A percentile compares a stretch with the other conserved stretches of the same genome.
Conservation (phyloP, 208 protist genomes). For the Leishmania arabica region DNA sequence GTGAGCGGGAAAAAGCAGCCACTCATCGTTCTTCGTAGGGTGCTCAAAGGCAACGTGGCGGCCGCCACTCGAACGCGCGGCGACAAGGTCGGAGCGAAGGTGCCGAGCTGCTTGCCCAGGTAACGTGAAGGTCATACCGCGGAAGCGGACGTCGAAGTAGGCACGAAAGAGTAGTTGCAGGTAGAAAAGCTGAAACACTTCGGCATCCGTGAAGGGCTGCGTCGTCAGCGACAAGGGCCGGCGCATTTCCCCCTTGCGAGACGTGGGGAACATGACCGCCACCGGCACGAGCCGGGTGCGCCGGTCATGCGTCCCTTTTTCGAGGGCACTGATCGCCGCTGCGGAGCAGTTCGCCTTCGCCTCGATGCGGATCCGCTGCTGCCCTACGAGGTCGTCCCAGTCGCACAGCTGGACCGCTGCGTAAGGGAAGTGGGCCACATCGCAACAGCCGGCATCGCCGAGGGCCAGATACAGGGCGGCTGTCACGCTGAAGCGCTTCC, state of each 20-base stretch:
- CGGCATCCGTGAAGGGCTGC: constrained; percentile 73
- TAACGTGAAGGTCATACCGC: constrained; percentile 32
- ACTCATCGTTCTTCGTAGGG: constrained; percentile 36
- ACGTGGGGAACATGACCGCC: constrained; percentile 33
- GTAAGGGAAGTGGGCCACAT: constrained; percentile 46
- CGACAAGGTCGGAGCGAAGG: constrained; percentile 62
- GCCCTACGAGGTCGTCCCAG: constrained; percentile 33
- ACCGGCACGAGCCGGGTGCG: constrained; percentile 27
- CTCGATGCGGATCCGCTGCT: constrained; percentile 31
- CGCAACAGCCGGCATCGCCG: constrained; percentile 52
- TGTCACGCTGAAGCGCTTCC: constrained; percentile 51
- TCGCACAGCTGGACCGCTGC: constrained; percentile 47
- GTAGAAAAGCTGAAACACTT: constrained; percentile 89
- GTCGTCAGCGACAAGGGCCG: constrained; percentile 43
- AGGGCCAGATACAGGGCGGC: constrained; percentile 61
- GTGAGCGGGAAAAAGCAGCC: constrained; percentile 64
- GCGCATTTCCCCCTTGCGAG: constrained; percentile 35
- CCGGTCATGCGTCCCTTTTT: constrained; percentile 3
- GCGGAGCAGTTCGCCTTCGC: constrained; percentile 24
- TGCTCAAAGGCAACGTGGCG: constrained; percentile 66
- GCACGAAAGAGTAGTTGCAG: constrained; percentile 82
- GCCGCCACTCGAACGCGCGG: constrained; percentile 27
- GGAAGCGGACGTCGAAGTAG: constrained; percentile 74
- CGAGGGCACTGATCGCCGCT: constrained; percentile 12
- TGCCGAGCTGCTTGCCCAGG: constrained; percentile 14